phyloP scores from a whole-genome alignment of 345 rosid species.

The Eucalyptus cladocalyx region DNA sequence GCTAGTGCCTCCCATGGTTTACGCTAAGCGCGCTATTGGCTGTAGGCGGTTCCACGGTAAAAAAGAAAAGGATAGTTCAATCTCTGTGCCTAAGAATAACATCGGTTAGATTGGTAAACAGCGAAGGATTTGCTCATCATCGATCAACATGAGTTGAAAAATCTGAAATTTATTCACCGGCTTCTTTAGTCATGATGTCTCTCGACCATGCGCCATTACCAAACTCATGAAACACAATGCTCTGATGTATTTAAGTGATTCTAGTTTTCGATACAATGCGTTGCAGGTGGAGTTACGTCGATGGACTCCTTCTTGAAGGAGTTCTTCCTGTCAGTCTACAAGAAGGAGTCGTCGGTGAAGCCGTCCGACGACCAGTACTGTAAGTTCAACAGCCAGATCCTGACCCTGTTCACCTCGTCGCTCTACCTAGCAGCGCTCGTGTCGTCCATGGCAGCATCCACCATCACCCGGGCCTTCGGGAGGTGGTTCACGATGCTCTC shows the following conservation, averaged over 20 bases:
- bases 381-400: slow-evolving; percentile 7
- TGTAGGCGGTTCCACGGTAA: too few species aligned
- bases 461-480: slow-evolving; percentile 1
- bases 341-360: not conserved
- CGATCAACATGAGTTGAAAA: not conserved
- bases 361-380: slow-evolving; percentile 26
- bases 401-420: slow-evolving; percentile 30
- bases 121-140: not conserved
- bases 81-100: not conserved
- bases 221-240: not conserved
- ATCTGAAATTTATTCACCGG: not conserved
- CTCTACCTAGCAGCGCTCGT: slow-evolving; percentile 20
- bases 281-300: slow-evolving; percentile 26
- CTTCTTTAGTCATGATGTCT: not conserved
- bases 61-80: not conserved
- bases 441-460: not conserved
- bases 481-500: slow-evolving; percentile 2
- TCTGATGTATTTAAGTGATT: not conserved
- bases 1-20: too few species aligned
- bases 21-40: too few species aligned
- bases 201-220: not conserved
- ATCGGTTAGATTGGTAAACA: not conserved
- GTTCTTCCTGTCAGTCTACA: slow-evolving; percentile 15
- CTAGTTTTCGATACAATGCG: not conserved
- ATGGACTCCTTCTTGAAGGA: slow-evolving; percentile 23